phyloP scores from a whole-genome alignment of 1,139 yeast species.

The Pneumocystis jirovecii region DNA sequence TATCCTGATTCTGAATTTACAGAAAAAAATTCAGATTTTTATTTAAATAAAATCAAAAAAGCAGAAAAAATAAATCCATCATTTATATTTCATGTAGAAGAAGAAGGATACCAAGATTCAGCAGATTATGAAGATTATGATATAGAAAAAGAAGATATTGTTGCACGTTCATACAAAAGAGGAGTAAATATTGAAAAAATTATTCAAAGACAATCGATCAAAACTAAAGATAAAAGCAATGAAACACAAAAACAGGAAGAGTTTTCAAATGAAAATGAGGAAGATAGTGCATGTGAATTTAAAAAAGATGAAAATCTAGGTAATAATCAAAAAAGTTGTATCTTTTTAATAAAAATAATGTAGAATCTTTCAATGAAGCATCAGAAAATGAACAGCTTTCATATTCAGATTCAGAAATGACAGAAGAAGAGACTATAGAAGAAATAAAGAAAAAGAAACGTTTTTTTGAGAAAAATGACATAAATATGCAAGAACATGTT shows the following conservation, averaged over 20 bases:
- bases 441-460: constrained; percentile 26
- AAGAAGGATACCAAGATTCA: constrained; percentile 47
- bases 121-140: constrained; percentile 43
- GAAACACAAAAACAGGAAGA: not conserved
- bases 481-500: constrained; percentile 21
- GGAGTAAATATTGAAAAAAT: constrained; percentile 73
- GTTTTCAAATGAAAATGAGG: not conserved
- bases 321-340: not conserved
- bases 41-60: not conserved
- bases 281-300: not conserved
- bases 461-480: constrained; percentile 25
- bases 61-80: constrained; percentile 32
- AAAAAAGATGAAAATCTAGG: not conserved
- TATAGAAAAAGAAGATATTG: constrained; percentile 61
- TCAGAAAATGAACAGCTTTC: constrained; percentile 11
- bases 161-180: constrained; percentile 21
- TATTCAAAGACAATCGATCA: constrained; percentile 43
- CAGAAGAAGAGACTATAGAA: constrained; percentile 30
- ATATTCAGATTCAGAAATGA: constrained; percentile 14
- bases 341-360: not conserved
- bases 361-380: constrained; percentile 30
- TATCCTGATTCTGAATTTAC: constrained; percentile 17
- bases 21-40: constrained; percentile 21
- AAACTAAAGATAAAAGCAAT: constrained; percentile 30
- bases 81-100: constrained; percentile 56